These are phyloP conservation scores for Pyricularia sp. DNA, from an alignment of 2,329 filamentous ascomycete genomes.

Conservation along the genomic window DNA sequence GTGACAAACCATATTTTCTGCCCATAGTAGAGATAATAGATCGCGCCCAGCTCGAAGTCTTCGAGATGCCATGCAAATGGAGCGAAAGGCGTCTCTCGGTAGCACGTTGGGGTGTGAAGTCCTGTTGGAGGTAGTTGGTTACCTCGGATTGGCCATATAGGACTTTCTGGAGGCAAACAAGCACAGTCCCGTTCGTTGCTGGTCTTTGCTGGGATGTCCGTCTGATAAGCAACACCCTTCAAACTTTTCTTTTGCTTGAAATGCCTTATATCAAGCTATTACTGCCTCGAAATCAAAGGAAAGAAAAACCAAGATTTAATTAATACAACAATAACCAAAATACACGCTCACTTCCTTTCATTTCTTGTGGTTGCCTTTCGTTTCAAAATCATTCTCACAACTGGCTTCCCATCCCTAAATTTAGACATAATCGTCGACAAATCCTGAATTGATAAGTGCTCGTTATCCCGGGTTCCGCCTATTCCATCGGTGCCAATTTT, in stretches of 20 bases:
- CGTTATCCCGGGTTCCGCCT: background rate
- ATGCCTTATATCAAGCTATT: background rate
- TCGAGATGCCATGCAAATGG: slow-evolving; percentile 3
- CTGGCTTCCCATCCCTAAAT: background rate
- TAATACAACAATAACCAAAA: too few species aligned
- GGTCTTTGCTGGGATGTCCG: slow-evolving; percentile 3
- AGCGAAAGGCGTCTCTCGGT: background rate
- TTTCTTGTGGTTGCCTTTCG: too few species aligned
- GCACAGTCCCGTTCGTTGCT: background rate
- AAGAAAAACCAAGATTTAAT: too few species aligned
- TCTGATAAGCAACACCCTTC: slow-evolving; percentile 1
- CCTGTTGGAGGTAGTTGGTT: background rate
- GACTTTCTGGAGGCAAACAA: slow-evolving; percentile 1
- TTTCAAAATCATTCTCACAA: background rate
- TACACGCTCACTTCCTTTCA: too few species aligned
- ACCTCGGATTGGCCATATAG: slow-evolving; percentile 1
- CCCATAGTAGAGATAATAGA: background rate
- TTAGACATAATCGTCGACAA: background rate
- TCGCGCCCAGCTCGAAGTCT: background rate
- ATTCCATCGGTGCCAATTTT: background rate
- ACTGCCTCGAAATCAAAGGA: background rate
- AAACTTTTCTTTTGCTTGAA: background rate
- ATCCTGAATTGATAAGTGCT: background rate
- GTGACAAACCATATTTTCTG: slow-evolving; percentile 2
- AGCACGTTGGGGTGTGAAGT: background rate